A percentile compares a stretch with the other conserved stretches of the same genome.
Conservation (phyloP, 2,329 filamentous ascomycete genomes). For the Fusarium sp. region DNA sequence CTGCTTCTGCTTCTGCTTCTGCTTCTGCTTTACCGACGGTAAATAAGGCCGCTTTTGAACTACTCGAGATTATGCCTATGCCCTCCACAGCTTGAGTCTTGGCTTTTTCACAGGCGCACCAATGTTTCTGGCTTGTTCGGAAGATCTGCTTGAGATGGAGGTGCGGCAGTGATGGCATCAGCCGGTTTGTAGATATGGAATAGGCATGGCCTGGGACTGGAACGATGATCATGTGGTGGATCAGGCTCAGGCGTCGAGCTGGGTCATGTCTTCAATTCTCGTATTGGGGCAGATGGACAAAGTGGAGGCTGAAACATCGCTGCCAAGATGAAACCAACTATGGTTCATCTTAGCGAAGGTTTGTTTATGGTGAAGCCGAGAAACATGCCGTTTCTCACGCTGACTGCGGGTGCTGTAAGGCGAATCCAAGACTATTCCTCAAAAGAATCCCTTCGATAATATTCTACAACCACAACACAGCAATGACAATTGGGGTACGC, state of each 20-base stretch:
- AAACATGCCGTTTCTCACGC: slow-evolving; percentile 16
- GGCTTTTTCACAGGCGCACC: slow-evolving; percentile 9
- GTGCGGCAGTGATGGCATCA: neutral
- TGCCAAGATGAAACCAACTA: slow-evolving; percentile 33
- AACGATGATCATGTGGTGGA: slow-evolving; percentile 7
- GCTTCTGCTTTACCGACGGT: slow-evolving; percentile 16
- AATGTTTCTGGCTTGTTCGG: neutral
- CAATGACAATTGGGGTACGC: neutral
- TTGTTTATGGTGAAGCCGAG: slow-evolving; percentile 14
- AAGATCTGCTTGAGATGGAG: neutral
- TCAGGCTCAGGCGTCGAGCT: slow-evolving; percentile 11
- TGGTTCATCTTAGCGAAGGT: slow-evolving; percentile 27
- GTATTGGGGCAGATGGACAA: neutral
- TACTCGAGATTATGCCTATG: neutral
- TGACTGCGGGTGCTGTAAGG: neutral
- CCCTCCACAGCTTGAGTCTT: neutral
- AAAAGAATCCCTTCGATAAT: no score
- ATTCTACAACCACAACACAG: no score
- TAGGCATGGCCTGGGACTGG: neutral
- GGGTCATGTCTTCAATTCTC: neutral
- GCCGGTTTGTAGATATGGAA: neutral
- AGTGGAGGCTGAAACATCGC: slow-evolving; percentile 26
- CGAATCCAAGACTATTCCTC: no score
- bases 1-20: slow-evolving; percentile 11
- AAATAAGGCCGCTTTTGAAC: neutral